Percentiles rank a stretch among this genome's conserved stretches.
These are phyloP conservation scores for Elongisporangium senticosum DNA, from an alignment of 352 stramenopile species.

Conservation along the genomic window DNA sequence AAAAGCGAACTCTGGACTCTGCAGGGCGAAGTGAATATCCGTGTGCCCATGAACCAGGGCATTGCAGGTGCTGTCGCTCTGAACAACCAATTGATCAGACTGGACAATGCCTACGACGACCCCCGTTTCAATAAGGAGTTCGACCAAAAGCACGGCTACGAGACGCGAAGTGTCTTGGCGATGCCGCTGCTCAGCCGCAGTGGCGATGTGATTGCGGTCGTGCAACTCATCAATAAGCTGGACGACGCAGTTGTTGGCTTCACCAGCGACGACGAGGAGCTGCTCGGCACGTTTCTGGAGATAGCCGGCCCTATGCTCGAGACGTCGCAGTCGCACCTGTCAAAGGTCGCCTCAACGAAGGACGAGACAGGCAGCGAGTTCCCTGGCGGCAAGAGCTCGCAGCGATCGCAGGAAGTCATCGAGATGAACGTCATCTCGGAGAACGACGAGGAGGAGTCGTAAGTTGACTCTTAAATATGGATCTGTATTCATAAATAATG, in stretches of 20 bases:
- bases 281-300: conserved; percentile 82
- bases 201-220: conserved; percentile 75
- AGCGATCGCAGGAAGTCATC: conserved; percentile 34
- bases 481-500: not conserved
- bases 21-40: conserved; percentile 86
- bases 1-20: conserved; percentile 90
- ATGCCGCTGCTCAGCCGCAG: conserved; percentile 81
- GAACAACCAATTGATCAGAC: conserved; percentile 68
- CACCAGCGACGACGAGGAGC: conserved; percentile 79
- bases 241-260: conserved; percentile 62
- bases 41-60: conserved; percentile 79
- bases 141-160: conserved; percentile 85
- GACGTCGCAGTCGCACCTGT: conserved; percentile 73
- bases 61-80: conserved; percentile 76
- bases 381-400: conserved; percentile 33
- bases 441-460: conserved; percentile 67
- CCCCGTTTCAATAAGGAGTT: conserved; percentile 87
- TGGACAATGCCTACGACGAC: conserved; percentile 85
- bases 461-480: conserved; percentile 2
- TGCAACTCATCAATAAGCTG: conserved; percentile 88
- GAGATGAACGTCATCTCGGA: conserved; percentile 83
- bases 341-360: conserved; percentile 36
- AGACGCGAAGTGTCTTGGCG: conserved; percentile 80
- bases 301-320: conserved; percentile 88
- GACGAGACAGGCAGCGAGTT: conserved; percentile 56